Percentiles rank a stretch among this genome's conserved stretches.
phyloP scores from a whole-genome alignment of 768 basidiomycete genomes.

The Auriscalpium vulgare region DNA sequence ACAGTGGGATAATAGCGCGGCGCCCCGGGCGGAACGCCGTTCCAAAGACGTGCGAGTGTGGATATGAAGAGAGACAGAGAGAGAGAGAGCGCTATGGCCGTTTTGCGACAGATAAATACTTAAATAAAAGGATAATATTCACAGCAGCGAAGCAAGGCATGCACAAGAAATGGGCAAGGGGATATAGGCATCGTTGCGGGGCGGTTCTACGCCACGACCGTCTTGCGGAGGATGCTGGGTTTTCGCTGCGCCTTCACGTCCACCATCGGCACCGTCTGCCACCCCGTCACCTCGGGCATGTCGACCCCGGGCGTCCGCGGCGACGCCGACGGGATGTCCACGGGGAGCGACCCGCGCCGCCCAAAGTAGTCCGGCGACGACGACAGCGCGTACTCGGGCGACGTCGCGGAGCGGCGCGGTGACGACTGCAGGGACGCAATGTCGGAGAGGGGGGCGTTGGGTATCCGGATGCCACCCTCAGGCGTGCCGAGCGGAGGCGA shows the following conservation, averaged over 20 bases:
- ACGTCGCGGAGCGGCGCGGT: constrained; percentile 22
- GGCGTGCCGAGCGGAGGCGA: constrained; percentile 25
- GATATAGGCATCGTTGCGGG: background rate
- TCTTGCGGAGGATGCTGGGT: constrained; percentile 16
- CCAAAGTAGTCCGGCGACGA: constrained; percentile 19
- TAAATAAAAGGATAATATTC: constrained; percentile 16
- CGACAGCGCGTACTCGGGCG: constrained; percentile 14
- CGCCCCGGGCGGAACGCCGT: constrained; percentile 4
- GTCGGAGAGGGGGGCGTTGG: constrained; percentile 64
- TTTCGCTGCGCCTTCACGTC: constrained; percentile 21
- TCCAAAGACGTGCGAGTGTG: constrained; percentile 8
- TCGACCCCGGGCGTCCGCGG: constrained; percentile 5
- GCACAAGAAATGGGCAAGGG: constrained; percentile 4
- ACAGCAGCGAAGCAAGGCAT: background rate
- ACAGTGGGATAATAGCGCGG: constrained; percentile 14
- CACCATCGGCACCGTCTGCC: constrained; percentile 26
- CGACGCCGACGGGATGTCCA: constrained; percentile 6
- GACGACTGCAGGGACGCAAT: constrained; percentile 42
- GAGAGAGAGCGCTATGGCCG: constrained; percentile 5
- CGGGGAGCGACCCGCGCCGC: constrained; percentile 19
- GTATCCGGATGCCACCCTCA: constrained; percentile 63
- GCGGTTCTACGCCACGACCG: constrained; percentile 19
- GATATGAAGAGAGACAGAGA: constrained; percentile 5
- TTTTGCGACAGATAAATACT: constrained; percentile 16
- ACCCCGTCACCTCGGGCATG: constrained; percentile 27